phyloP scores from a whole-genome alignment of 2,329 filamentous ascomycete genomes.

The Tolypocladium cylindrosporum region DNA sequence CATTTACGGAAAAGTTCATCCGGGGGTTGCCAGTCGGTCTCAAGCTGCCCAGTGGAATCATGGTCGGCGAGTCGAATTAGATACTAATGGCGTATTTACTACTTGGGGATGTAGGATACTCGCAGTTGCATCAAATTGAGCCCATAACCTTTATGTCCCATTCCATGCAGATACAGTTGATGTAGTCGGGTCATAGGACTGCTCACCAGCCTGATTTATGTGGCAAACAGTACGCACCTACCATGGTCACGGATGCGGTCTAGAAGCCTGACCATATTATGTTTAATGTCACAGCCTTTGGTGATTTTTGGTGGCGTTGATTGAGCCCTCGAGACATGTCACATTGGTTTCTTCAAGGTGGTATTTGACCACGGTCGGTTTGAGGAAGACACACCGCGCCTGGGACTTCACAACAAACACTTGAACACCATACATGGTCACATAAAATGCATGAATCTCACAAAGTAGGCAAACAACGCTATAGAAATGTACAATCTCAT shows the following conservation, averaged over 20 bases:
- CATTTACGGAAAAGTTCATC: slow-evolving; percentile 27
- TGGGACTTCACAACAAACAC: background rate
- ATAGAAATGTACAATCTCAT: background rate
- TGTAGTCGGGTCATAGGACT: too few relatives aligned
- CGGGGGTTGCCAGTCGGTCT: slow-evolving; percentile 36
- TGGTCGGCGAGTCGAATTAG: slow-evolving; percentile 12
- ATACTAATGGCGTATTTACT: background rate
- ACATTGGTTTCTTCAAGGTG: background rate
- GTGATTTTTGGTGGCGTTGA: too few relatives aligned
- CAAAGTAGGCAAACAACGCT: background rate
- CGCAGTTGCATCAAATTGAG: background rate
- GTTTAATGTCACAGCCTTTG: too few relatives aligned
- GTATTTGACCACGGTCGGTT: background rate
- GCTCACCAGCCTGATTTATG: background rate
- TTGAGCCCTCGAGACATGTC: too few relatives aligned
- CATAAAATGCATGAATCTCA: background rate
- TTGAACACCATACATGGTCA: background rate
- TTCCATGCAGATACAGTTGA: too few relatives aligned
- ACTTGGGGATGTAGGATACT: background rate
- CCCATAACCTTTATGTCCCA: background rate
- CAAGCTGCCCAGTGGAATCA: slow-evolving; percentile 38
- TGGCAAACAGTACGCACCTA: too few relatives aligned
- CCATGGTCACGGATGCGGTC: too few relatives aligned
- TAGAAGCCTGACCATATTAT: too few relatives aligned
- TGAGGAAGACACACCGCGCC: too few relatives aligned